These are phyloP conservation scores for Fragosphaeria purpurea DNA, from an alignment of 2,329 filamentous ascomycete genomes.

Conservation along the genomic window DNA sequence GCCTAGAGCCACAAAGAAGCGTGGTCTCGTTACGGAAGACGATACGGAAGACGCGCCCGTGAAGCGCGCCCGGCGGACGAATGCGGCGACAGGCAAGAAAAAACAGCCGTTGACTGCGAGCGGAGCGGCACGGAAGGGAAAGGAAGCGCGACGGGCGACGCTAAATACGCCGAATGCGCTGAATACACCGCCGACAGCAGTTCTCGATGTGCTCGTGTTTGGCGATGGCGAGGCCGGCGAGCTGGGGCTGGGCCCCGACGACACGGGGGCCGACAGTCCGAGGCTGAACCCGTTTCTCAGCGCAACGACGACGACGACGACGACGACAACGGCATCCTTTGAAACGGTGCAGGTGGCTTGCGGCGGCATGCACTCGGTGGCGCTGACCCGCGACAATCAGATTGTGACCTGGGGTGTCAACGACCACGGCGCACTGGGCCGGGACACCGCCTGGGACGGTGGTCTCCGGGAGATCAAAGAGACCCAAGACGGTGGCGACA, in stretches of 20 bases:
- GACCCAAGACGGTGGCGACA: not conserved
- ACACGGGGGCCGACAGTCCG: not conserved
- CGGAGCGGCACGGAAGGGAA: no score
- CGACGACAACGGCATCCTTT: not conserved
- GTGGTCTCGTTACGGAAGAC: not conserved
- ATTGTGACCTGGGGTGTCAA: conserved; percentile 64
- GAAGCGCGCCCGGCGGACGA: not conserved
- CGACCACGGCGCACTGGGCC: conserved; percentile 55
- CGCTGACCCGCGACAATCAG: conserved; percentile 55
- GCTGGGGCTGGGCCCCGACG: conserved; percentile 6
- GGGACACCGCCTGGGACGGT: conserved; percentile 46
- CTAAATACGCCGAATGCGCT: not conserved
- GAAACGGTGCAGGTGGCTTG: conserved; percentile 48
- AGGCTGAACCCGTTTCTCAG: conserved; percentile 4
- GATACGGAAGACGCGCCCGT: not conserved
- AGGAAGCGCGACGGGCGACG: not conserved
- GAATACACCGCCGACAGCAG: conserved; percentile 1
- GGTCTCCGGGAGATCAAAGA: not conserved
- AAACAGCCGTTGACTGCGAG: not conserved
- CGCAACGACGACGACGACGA: not conserved
- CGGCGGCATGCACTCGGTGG: conserved; percentile 59
- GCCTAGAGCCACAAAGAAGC: not conserved
- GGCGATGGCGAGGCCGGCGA: conserved; percentile 8
- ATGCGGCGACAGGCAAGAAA: not conserved
- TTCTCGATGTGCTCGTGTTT: conserved; percentile 7